Percentiles rank a stretch among this genome's conserved stretches.
phyloP scores from a whole-genome alignment of 805 yeast species.

The Lachancea waltii region DNA sequence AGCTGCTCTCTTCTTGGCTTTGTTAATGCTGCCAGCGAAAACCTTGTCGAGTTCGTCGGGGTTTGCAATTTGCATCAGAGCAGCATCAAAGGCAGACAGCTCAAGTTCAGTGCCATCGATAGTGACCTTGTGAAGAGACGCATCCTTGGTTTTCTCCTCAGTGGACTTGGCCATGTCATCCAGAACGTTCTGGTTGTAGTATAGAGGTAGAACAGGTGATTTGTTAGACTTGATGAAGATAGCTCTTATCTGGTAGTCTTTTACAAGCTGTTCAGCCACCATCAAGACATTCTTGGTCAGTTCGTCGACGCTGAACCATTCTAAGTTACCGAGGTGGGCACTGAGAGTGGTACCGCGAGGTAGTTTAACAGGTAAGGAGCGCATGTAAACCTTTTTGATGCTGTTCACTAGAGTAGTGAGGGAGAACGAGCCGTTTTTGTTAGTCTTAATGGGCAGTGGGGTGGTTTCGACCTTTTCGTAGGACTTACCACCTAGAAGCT shows the following conservation, averaged over 20 bases:
- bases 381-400: conserved; percentile 46
- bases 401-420: conserved; percentile 51
- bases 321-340: conserved; percentile 57
- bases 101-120: conserved; percentile 38
- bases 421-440: conserved; percentile 32
- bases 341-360: conserved; percentile 69
- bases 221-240: conserved; percentile 57
- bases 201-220: conserved; percentile 85
- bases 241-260: conserved; percentile 43
- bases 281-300: conserved; percentile 55
- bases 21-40: conserved; percentile 50
- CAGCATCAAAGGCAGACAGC: conserved; percentile 60
- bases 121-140: conserved; percentile 22
- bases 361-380: conserved; percentile 54
- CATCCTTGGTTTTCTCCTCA: conserved; percentile 21
- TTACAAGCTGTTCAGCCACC: conserved; percentile 44
- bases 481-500: conserved; percentile 76
- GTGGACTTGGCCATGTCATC: conserved; percentile 31
- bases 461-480: conserved; percentile 60
- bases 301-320: conserved; percentile 39
- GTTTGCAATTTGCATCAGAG: conserved; percentile 77
- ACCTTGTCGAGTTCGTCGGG: conserved; percentile 60
- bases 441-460: conserved; percentile 59
- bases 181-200: conserved; percentile 47
- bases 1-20: conserved; percentile 32